phyloP scores from a whole-genome alignment of 805 yeast genomes.

The Metschnikowia arizonensis region DNA sequence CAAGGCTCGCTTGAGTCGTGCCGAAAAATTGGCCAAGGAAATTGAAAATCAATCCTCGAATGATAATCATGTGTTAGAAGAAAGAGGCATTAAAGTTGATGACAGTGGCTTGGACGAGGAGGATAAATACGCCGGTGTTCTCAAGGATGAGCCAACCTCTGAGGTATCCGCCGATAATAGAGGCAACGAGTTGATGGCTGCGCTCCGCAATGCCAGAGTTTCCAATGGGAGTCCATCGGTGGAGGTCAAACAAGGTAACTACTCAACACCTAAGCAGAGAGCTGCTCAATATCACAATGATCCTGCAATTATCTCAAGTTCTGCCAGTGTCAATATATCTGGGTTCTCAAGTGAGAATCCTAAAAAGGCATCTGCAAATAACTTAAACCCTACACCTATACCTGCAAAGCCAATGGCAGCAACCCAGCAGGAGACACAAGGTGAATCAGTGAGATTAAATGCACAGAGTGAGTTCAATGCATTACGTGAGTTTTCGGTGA shows the following conservation, averaged over 20 bases:
- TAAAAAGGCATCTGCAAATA: slow-evolving; percentile 11
- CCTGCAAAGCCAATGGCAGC: slow-evolving; percentile 9
- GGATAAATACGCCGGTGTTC: slow-evolving; percentile 87
- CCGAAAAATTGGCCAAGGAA: slow-evolving; percentile 77
- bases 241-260: slow-evolving; percentile 33
- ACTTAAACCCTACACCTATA: slow-evolving; percentile 12
- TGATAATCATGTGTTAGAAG: slow-evolving; percentile 85
- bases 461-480: slow-evolving; percentile 65
- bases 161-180: slow-evolving; percentile 47
- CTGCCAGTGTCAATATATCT: slow-evolving; percentile 31
- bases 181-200: slow-evolving; percentile 47
- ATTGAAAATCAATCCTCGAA: slow-evolving; percentile 65
- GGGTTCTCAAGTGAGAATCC: slow-evolving; percentile 1
- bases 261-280: slow-evolving; percentile 56
- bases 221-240: slow-evolving; percentile 16
- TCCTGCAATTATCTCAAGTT: slow-evolving; percentile 62
- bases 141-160: slow-evolving; percentile 5
- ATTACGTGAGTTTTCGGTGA: slow-evolving; percentile 73
- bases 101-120: slow-evolving; percentile 93
- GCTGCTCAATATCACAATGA: slow-evolving; percentile 52
- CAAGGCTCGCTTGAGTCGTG: slow-evolving; percentile 56
- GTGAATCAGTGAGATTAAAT: slow-evolving; percentile 41
- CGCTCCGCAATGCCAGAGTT: slow-evolving; percentile 33
- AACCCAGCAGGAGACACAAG: slow-evolving; percentile 15
- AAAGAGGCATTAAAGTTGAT: slow-evolving; percentile 73